Evolutionary conservation across 495 filamentous ascomycete species (phyloP), one percentile per base, ranked within the genome.

Genomic region (Penicillium bialowiezense): DNA sequence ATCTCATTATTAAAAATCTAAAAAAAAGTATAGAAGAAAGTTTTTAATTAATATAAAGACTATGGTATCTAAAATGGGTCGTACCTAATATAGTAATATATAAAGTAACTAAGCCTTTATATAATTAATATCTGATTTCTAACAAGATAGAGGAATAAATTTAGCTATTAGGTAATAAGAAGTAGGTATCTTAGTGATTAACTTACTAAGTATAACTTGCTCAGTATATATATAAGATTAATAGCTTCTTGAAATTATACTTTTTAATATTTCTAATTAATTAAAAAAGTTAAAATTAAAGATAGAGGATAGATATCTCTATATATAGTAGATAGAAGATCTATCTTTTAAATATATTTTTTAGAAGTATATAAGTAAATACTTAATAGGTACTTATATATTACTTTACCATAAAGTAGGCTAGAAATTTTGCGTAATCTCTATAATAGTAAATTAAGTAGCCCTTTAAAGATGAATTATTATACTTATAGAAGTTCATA

Each of bases 161-260:
- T 36, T 10, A 34, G 17, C 43, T 46, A 14, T 18, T 12, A 7
- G 43, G 43, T 36, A 46, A 46, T 46, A 34, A 46, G 14, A 46
- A 46, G 32, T 13, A 19, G 32, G 31, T 19, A 23, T 1, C 10
- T 34, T 46, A 2, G 43, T 18, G 43, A 36, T 46, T 3, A 34
- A 18, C 32, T 24, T 46, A 3, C 8, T 2, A 19, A 15, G 21
- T 12, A 7, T 19, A n/a, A 24, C 43, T 41, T 6, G 10, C 39
- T 41, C 1, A 41, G 21, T 2, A 41, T 41, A 41, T 41, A 41
- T 41, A 2, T 41, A 41, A 29, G 39, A 7, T 41, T 3, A 1
- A 28, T 0, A 28, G 20, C 12, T 37, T 41, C 12, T 41, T 28
- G 12, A 41, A 41, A 41, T 26, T 7, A 28, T 8, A 41, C 7